phyloP scores from a whole-genome alignment of 106 monocot species.

The Dendrobium chrysotoxum region DNA sequence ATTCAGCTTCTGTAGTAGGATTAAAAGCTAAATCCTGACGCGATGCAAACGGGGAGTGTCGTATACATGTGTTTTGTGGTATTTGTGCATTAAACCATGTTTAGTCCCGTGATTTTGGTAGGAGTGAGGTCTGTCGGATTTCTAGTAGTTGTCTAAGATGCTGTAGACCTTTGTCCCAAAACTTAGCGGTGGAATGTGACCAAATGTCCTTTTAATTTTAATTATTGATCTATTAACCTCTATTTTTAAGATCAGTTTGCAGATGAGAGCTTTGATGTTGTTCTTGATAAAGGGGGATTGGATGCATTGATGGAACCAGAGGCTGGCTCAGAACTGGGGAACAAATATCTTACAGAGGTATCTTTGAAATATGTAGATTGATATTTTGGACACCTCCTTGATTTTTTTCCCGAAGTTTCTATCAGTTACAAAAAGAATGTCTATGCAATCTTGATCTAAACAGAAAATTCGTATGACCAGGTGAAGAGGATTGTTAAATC shows the following conservation, averaged over 20 bases:
- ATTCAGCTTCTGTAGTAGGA: too few relatives aligned
- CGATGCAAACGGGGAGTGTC: not conserved
- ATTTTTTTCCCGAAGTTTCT: not conserved
- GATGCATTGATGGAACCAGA: slow-evolving; percentile 98
- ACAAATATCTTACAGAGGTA: slow-evolving; percentile 93
- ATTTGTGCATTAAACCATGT: not conserved
- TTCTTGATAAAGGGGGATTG: slow-evolving; percentile 92
- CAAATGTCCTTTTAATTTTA: not conserved
- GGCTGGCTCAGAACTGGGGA: slow-evolving; percentile 61
- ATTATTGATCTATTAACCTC: not conserved
- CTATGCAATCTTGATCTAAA: not conserved
- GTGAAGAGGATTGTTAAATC: slow-evolving; percentile 78
- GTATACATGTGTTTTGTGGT: not conserved
- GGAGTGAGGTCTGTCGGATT: not conserved
- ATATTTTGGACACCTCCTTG: not conserved
- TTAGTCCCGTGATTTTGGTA: not conserved
- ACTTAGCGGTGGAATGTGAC: not conserved
- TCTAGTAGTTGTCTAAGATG: not conserved
- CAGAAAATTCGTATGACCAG: slow-evolving; percentile 25
- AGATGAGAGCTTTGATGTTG: slow-evolving; percentile 77
- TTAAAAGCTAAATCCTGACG: not conserved
- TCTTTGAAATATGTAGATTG: not conserved
- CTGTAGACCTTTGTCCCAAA: not conserved
- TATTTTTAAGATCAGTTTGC: slow-evolving; percentile 46
- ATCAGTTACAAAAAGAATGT: not conserved